Conservation (phyloP, 2,329 filamentous ascomycete genomes). For the Penicillium sp. region DNA sequence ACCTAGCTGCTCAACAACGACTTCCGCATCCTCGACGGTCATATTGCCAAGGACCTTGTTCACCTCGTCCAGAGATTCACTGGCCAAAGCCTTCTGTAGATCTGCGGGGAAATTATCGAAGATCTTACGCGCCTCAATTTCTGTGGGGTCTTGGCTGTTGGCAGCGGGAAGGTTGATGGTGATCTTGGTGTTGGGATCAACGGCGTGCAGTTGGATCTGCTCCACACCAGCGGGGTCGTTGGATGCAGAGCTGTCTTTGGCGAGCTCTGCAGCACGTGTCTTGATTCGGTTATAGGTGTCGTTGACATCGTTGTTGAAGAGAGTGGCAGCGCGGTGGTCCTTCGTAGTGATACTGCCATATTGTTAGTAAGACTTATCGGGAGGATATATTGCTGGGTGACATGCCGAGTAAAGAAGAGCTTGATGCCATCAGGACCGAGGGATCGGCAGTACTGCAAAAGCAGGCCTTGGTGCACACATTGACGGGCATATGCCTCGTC, state of each 20-base stretch:
- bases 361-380: background rate
- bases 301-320: slow-evolving; percentile 92
- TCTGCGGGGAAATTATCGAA: slow-evolving; percentile 84
- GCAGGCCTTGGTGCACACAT: slow-evolving; percentile 89
- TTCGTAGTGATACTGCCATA: slow-evolving; percentile 71
- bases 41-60: slow-evolving; percentile 87
- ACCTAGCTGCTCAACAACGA: slow-evolving; percentile 77
- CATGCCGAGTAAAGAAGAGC: slow-evolving; percentile 87
- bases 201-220: slow-evolving; percentile 96
- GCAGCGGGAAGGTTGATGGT: slow-evolving; percentile 79
- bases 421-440: slow-evolving; percentile 85
- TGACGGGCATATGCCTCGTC: slow-evolving; percentile 72
- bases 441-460: slow-evolving; percentile 92
- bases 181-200: slow-evolving; percentile 90
- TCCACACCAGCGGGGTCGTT: slow-evolving; percentile 71
- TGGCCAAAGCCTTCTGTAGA: slow-evolving; percentile 79
- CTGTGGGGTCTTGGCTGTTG: slow-evolving; percentile 66
- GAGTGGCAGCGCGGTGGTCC: slow-evolving; percentile 84
- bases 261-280: slow-evolving; percentile 74
- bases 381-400: background rate
- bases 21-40: slow-evolving; percentile 85
- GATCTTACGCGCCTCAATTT: slow-evolving; percentile 69
- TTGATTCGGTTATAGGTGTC: slow-evolving; percentile 84
- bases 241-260: slow-evolving; percentile 60
- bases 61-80: slow-evolving; percentile 85